These are phyloP conservation scores for Aspergillus unguis DNA, from an alignment of 2,329 filamentous ascomycete species.

Conservation along the genomic window DNA sequence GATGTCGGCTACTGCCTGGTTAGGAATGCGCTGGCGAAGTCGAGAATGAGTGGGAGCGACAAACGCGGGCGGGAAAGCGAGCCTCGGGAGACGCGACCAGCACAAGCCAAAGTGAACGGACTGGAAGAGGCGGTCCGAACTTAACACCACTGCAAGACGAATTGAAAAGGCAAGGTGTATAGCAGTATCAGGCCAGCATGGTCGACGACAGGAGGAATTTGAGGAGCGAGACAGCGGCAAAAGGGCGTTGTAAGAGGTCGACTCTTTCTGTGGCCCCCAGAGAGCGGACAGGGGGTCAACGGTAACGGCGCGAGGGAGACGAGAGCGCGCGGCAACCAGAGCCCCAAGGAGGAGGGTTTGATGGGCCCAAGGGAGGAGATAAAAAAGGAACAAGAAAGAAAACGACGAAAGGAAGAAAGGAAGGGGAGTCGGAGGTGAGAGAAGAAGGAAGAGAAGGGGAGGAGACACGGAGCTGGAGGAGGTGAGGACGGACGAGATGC, in stretches of 20 bases:
- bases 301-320: slow-evolving; percentile 20
- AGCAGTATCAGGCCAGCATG: slow-evolving; percentile 21
- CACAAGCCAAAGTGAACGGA: slow-evolving; percentile 14
- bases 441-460: slow-evolving; percentile 7
- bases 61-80: slow-evolving; percentile 24
- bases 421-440: slow-evolving; percentile 5
- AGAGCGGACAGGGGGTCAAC: slow-evolving; percentile 24
- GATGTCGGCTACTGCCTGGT: slow-evolving; percentile 20
- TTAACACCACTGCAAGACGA: slow-evolving; percentile 21
- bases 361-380: slow-evolving; percentile 20
- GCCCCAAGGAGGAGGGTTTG: slow-evolving; percentile 19
- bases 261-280: slow-evolving; percentile 14
- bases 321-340: slow-evolving; percentile 17
- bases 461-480: slow-evolving; percentile 2
- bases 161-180: slow-evolving; percentile 21
- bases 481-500: slow-evolving; percentile 3
- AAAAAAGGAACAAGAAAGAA: slow-evolving; percentile 13
- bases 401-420: slow-evolving; percentile 8
- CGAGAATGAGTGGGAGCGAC: slow-evolving; percentile 14
- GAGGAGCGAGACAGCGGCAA: slow-evolving; percentile 16
- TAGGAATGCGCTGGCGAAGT: slow-evolving; percentile 23
- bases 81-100: slow-evolving; percentile 22
- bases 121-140: slow-evolving; percentile 10
- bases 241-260: slow-evolving; percentile 22
- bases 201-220: slow-evolving; percentile 20